Conservation (phyloP, 352 stramenopile species). For the Phytophthora fragariae region DNA sequence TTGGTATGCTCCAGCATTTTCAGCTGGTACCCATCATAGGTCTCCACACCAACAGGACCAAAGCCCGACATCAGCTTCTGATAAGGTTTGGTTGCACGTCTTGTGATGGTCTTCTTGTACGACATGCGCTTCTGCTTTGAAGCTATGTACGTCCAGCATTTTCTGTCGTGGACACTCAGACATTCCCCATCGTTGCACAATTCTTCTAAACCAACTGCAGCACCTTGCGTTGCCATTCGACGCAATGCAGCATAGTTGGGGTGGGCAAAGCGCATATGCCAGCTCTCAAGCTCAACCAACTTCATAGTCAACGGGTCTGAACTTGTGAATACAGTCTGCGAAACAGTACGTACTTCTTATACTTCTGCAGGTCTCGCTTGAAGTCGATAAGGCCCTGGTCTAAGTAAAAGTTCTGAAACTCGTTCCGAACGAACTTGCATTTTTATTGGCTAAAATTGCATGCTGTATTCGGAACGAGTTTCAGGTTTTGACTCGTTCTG, state of each 20-base stretch:
- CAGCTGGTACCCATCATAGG: conserved; percentile 4
- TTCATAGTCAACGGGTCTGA: no score
- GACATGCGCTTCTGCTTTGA: background rate
- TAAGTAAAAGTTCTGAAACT: conserved; percentile 5
- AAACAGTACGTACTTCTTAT: no score
- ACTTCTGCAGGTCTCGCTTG: background rate
- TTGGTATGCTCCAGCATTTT: no score
- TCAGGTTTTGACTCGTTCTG: background rate
- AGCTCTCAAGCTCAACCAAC: no score
- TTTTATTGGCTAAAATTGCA: background rate
- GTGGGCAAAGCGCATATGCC: no score
- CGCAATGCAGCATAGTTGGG: no score
- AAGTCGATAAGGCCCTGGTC: conserved; percentile 18
- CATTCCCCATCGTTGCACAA: no score
- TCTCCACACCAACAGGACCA: background rate
- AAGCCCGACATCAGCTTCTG: conserved; percentile 19
- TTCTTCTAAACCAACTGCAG: no score
- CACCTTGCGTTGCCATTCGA: no score
- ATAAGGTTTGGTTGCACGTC: conserved; percentile 3
- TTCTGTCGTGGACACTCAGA: no score
- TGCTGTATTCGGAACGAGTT: background rate
- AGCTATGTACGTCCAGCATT: no score
- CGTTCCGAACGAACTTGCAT: background rate
- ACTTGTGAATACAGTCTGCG: no score
- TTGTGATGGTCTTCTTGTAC: background rate